These are phyloP conservation scores for Colletotrichum ledebouriae DNA, from an alignment of 2,329 filamentous ascomycete species.

Conservation along the genomic window DNA sequence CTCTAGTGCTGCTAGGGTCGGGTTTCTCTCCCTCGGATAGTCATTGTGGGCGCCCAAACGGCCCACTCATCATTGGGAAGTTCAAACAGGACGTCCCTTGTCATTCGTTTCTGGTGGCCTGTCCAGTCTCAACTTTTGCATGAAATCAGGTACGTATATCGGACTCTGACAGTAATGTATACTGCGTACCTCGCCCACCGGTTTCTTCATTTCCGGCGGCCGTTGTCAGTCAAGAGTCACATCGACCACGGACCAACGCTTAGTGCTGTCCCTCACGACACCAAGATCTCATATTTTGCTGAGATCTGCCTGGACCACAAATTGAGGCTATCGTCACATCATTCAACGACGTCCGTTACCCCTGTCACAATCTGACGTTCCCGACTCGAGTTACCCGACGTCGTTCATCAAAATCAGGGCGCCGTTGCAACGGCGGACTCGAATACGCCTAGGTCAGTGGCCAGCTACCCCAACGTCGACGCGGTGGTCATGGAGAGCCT, in stretches of 20 bases:
- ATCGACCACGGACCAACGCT: conserved; percentile 29
- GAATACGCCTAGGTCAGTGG: neutral
- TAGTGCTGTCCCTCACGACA: conserved; percentile 1
- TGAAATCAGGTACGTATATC: conserved; percentile 10
- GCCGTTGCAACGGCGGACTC: conserved; percentile 4
- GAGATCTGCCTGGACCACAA: conserved; percentile 16
- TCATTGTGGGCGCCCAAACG: conserved; percentile 3
- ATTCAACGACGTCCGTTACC: conserved; percentile 9
- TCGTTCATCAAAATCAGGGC: neutral
- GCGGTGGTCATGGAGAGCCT: conserved; percentile 17
- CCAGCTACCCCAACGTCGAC: neutral
- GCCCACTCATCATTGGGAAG: conserved; percentile 12
- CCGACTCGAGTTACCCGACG: neutral
- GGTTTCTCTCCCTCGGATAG: conserved; percentile 6
- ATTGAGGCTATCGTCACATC: conserved; percentile 17
- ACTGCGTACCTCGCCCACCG: neutral
- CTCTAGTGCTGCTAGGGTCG: neutral
- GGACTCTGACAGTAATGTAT: neutral
- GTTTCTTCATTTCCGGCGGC: neutral
- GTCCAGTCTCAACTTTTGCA: conserved; percentile 17
- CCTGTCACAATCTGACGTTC: conserved; percentile 8
- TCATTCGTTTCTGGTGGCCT: conserved; percentile 17
- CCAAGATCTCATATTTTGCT: conserved; percentile 27
- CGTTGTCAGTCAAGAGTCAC: conserved; percentile 9
- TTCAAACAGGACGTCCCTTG: neutral